Conservation (phyloP, 306 rosid species). For the Rosa lucieae region DNA sequence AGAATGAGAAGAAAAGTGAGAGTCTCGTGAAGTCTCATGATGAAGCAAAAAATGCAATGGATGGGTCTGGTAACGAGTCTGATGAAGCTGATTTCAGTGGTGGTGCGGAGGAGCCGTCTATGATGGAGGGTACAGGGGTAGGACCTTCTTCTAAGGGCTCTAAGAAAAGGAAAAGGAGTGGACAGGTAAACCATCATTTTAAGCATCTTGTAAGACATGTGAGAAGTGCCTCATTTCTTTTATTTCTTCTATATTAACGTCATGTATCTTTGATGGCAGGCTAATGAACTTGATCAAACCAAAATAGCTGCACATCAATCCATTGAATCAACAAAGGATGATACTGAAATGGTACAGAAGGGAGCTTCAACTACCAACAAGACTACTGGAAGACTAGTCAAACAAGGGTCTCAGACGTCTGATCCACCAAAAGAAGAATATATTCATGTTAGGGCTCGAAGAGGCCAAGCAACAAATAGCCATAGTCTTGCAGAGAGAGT, state of each 20-base stretch:
- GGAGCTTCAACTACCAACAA: slow-evolving; percentile 50
- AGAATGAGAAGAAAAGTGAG: slow-evolving; percentile 55
- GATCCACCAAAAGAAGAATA: slow-evolving; percentile 86
- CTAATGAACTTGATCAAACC: slow-evolving; percentile 49
- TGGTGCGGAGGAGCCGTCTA: slow-evolving; percentile 47
- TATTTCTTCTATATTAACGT: slow-evolving; percentile 12
- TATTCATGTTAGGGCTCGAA: slow-evolving; percentile 91
- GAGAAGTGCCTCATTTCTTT: not conserved
- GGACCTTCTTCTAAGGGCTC: slow-evolving; percentile 58
- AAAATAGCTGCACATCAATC: slow-evolving; percentile 43
- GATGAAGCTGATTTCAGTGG: slow-evolving; percentile 71
- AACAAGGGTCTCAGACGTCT: slow-evolving; percentile 74
- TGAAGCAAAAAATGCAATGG: slow-evolving; percentile 54
- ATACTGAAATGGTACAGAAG: slow-evolving; percentile 49
- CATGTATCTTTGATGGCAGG: slow-evolving; percentile 48
- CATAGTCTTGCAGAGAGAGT: slow-evolving; percentile 99
- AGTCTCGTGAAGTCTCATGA: slow-evolving; percentile 54
- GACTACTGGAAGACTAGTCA: slow-evolving; percentile 59
- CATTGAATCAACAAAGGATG: slow-evolving; percentile 51
- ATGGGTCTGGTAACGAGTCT: slow-evolving; percentile 56
- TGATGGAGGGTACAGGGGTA: slow-evolving; percentile 54
- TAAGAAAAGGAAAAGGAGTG: slow-evolving; percentile 86
- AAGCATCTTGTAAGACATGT: slow-evolving; percentile 10
- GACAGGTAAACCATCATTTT: slow-evolving; percentile 50
- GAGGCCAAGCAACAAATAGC: slow-evolving; percentile 99